Base-by-base conservation (phyloP, 306 rosid species). In the Trifolium subterraneum region DNA sequence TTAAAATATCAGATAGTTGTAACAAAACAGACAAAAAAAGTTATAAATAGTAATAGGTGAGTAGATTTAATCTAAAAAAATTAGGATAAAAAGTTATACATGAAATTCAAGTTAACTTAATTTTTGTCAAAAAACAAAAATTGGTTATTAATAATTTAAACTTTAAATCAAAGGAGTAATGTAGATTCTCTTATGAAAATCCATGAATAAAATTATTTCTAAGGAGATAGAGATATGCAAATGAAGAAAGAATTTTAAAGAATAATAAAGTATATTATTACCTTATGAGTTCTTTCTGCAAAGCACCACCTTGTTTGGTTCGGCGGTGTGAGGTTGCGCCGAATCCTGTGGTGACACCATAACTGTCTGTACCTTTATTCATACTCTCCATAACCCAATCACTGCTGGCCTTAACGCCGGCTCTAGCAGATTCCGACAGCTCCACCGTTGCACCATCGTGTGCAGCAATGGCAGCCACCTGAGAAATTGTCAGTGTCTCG, bases 251-350 rank as follows among this genome's bases (percentile, higher is more conserved):
- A 14, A n/a, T n/a, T n/a, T n/a, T n/a, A n/a, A 3, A 45, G 1
- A 16, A 25, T 4, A 16, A 1, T 19, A 9, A 18, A 18, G 6
- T 52, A 54, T 20, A 20, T 20, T 20, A 20, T 20, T 82, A 91
- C 97, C 97, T 81, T 16, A 93, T 91, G 8, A 91, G 78, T 64
- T 93, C 98, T 76, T 81, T 88, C 33, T 93, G 98, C 42, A 93
- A 84, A 38, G 98, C 98, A 31, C 83, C 97, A 18, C 97, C 98
- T 23, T 91, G 84, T 25, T 89, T 93, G 63, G 98, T 93, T 27
- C 97, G 72, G n/a, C 97, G 74, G 64, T 93, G 98, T 0, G 98
- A 91, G 3, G 97, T 91, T 0, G 98, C 97, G 45, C 98, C 98
- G 65, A 93, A 91, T 0, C 98, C 98, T 11, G 98, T 93, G 61